Evolutionary conservation across 2,329 filamentous ascomycete genomes (phyloP).

Genomic region (Orbilia brochopaga): DNA sequence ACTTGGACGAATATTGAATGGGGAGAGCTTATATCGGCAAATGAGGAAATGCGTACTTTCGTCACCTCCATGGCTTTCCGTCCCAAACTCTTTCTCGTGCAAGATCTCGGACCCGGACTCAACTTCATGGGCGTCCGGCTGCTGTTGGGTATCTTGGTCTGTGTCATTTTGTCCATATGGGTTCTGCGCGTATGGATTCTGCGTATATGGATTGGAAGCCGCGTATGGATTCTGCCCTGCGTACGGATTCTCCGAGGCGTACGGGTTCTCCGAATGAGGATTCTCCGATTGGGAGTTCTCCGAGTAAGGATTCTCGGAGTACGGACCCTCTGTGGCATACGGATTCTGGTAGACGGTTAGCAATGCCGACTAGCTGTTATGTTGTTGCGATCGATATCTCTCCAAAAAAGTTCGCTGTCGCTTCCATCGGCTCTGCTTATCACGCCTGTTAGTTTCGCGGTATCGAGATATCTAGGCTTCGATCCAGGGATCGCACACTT

Average conservation of each 20-base stretch:
- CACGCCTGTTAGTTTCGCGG: too few relatives aligned
- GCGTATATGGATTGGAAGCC: neutral
- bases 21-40: neutral
- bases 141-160: neutral
- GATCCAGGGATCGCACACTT: too few relatives aligned
- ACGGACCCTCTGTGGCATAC: neutral
- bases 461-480: too few relatives aligned
- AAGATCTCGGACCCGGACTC: neutral
- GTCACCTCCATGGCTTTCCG: neutral
- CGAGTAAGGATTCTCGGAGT: neutral
- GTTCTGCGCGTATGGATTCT: conserved; percentile 1
- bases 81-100: neutral
- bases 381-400: too few relatives aligned
- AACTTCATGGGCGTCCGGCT: neutral
- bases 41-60: neutral
- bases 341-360: neutral
- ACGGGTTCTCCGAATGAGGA: neutral
- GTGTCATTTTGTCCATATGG: neutral
- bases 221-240: neutral
- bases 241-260: neutral
- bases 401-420: too few relatives aligned
- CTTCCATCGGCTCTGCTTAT: too few relatives aligned
- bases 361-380: neutral
- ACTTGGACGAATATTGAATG: neutral
- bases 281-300: neutral